Percentiles rank a stretch among this genome's conserved stretches.
These are phyloP conservation scores for Aspergillus sp. DNA, from an alignment of 2,329 filamentous ascomycete species.

Conservation along the genomic window DNA sequence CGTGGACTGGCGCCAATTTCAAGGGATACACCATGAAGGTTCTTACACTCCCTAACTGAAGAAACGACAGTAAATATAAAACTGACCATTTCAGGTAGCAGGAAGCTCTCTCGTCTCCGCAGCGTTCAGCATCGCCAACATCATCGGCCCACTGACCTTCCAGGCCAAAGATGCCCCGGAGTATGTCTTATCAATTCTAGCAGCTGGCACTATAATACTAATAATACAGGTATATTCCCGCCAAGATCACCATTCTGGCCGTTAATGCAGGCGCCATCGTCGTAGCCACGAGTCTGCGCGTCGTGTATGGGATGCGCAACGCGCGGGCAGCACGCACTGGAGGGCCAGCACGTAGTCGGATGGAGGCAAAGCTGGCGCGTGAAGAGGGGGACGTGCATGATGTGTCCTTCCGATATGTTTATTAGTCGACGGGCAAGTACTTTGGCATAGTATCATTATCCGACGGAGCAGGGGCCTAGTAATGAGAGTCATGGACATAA, in stretches of 20 bases:
- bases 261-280: slow-evolving; percentile 31
- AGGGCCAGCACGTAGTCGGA: slow-evolving; percentile 18
- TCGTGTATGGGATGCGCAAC: slow-evolving; percentile 31
- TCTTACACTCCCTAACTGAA: slow-evolving; percentile 25
- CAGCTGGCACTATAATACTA: no score
- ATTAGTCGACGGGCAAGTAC: slow-evolving; percentile 19
- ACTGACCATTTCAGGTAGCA: no score
- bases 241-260: slow-evolving; percentile 41
- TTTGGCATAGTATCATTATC: neutral
- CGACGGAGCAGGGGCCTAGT: no score
- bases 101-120: slow-evolving; percentile 36
- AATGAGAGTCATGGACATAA: no score
- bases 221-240: slow-evolving; percentile 27
- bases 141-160: slow-evolving; percentile 45
- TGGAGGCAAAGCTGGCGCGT: slow-evolving; percentile 21
- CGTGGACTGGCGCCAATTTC: slow-evolving; percentile 48
- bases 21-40: slow-evolving; percentile 49
- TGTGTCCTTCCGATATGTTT: slow-evolving; percentile 26
- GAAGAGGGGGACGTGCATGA: slow-evolving; percentile 12
- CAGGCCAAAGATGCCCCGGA: slow-evolving; percentile 44
- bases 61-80: slow-evolving; percentile 9
- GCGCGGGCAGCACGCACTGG: slow-evolving; percentile 19
- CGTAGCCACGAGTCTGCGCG: slow-evolving; percentile 23
- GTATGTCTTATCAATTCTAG: slow-evolving; percentile 15
- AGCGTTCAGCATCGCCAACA: slow-evolving; percentile 39